A percentile compares a stretch with the other conserved stretches of the same genome.
Evolutionary conservation across 2,329 filamentous ascomycete species (phyloP).

Genomic region (Leptographium galeiforme): DNA sequence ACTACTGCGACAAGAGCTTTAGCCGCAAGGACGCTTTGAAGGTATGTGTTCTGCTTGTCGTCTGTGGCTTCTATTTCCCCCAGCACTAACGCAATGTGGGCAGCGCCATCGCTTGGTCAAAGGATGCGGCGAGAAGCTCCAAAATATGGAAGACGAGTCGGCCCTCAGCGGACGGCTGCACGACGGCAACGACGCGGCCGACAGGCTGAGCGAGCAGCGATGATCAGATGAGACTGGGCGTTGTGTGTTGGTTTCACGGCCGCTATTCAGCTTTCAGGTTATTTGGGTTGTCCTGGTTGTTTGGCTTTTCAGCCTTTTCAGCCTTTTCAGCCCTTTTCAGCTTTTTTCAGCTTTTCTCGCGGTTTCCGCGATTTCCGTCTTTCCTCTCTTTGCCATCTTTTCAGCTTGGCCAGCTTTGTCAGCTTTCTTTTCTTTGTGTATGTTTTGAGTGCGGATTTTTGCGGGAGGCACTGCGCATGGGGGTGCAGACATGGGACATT

Average conservation of each 20-base stretch:
- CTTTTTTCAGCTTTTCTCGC: background rate
- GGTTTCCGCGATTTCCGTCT: background rate
- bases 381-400: background rate
- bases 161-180: background rate
- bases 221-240: background rate
- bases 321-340: background rate
- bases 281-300: background rate
- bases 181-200: background rate
- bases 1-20: constrained; percentile 88
- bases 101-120: constrained; percentile 52
- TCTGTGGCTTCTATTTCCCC: too few species aligned
- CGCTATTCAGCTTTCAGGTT: background rate
- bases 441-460: background rate
- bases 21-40: constrained; percentile 93
- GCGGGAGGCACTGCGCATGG: background rate
- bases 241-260: background rate
- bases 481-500: background rate
- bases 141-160: background rate
- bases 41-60: constrained; percentile 39
- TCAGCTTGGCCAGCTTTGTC: background rate
- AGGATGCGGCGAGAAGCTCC: constrained; percentile 36
- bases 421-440: background rate
- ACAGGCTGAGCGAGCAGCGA: background rate
- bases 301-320: background rate
- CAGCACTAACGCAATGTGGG: too few species aligned